Evolutionary conservation across 305 asterid species (phyloP).

Genomic region (Plantago rigida): DNA sequence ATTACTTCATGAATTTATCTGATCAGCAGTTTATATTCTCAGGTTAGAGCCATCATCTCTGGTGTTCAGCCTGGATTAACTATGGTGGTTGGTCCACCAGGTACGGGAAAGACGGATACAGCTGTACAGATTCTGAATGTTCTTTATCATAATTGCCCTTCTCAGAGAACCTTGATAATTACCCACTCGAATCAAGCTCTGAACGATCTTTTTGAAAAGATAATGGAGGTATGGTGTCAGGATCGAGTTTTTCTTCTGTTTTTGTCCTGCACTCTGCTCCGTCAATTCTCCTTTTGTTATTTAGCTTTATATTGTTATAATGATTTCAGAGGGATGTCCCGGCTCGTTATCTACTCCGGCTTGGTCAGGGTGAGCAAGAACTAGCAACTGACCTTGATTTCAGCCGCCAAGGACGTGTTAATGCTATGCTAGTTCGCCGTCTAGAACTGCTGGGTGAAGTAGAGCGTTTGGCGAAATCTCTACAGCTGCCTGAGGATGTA

Average conservation of each 20-base stretch:
- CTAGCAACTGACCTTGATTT: conserved; percentile 95
- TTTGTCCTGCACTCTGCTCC: neutral
- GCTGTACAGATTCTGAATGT: conserved; percentile 93
- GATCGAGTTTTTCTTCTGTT: neutral
- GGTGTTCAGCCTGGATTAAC: conserved; percentile 95
- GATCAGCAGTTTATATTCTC: conserved; percentile 21
- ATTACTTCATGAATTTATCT: conserved; percentile 3
- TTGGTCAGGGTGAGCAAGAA: conserved; percentile 99
- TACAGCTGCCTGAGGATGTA: conserved; percentile 86
- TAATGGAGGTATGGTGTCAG: conserved; percentile 65
- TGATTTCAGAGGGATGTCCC: conserved; percentile 85
- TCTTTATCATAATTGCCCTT: conserved; percentile 94
- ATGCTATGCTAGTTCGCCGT: conserved; percentile 94
- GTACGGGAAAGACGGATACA: conserved; percentile 97
- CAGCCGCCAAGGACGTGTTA: conserved; percentile 98
- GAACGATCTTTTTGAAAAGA: conserved; percentile 95
- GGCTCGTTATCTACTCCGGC: conserved; percentile 94
- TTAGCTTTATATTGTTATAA: conserved; percentile 15
- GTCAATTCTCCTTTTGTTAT: neutral
- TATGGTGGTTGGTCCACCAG: conserved; percentile 99
- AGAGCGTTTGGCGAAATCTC: conserved; percentile 85
- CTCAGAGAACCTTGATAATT: conserved; percentile 93
- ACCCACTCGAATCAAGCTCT: conserved; percentile 97
- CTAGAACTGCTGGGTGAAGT: conserved; percentile 90
- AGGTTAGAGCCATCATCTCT: conserved; percentile 81